Evolutionary conservation across 345 rosid genomes (phyloP), one percentile per base, ranked within the genome.

Genomic region (Abelmoschus esculentus): DNA sequence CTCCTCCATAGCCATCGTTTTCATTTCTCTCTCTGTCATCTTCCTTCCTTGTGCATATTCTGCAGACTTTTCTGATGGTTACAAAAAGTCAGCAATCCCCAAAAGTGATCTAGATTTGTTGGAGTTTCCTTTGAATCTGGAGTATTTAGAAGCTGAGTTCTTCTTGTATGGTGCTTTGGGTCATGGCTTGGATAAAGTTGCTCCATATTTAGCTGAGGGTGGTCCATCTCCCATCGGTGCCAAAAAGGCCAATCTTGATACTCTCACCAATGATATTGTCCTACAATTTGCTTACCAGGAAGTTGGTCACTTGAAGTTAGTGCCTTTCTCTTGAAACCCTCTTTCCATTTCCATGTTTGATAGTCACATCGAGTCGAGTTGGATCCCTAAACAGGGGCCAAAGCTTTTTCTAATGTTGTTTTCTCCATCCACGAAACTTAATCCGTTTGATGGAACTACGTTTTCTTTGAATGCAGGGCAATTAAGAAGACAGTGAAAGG

Each of bases 61-160:
- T 63, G 10, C 9, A 40, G 52, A 6, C 55, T 59, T 57, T 11
- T 7, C 26, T 1, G 5, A 10, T 0, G 12, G 9, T 44, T 5
- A 29, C 5, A 42, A 2, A 22, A n/a, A 5, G 1, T 3, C 68
- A 6, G 14, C 68, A 0, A 26, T 80, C 60, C 86, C 87, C 0
- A 26, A 44, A 22, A 55, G 70, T 0, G 88, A 86, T 53, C 76
- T 77, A 11, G 83, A 84, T 75, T 74, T 91, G 31, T 46, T 95
- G 47, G 97, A 91, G 83, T 89, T 95, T 61, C 90, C 99, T 7
- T 72, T 91, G 61, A 95, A 95, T 79, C 73, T 95, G 28, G 97
- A 90, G 79, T 95, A 87, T 69, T 76, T 95, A 22, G 99, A 95
- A 74, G 98, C 99, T 0, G 99, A 95, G 82, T 89, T 91, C 79